Percentiles rank a stretch among this genome's conserved stretches.
phyloP scores from a whole-genome alignment of 2,329 filamentous ascomycete genomes.

The Paecilomyces variotii region DNA sequence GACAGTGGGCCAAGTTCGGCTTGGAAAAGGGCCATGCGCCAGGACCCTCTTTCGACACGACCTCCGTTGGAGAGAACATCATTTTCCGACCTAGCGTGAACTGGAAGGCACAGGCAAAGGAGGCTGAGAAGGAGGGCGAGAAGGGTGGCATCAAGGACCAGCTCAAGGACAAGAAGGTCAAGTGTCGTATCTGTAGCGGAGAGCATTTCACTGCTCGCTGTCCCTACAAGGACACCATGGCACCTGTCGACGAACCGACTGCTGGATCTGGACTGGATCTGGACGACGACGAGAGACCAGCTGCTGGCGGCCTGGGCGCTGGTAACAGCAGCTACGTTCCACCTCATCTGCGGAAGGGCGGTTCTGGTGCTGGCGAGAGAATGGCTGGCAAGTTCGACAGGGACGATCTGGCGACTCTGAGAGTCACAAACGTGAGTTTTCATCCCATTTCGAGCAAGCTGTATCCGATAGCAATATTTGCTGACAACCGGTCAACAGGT shows the following conservation, averaged over 20 bases:
- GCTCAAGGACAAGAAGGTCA: conserved; percentile 98
- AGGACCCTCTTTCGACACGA: conserved; percentile 83
- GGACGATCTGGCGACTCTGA: conserved; percentile 90
- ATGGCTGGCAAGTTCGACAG: conserved; percentile 93
- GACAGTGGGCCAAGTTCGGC: conserved; percentile 89
- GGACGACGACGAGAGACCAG: conserved; percentile 35
- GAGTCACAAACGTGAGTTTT: conserved; percentile 86
- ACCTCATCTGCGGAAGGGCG: conserved; percentile 73
- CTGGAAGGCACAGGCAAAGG: conserved; percentile 86
- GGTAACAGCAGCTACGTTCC: conserved; percentile 86
- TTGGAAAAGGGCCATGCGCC: conserved; percentile 73
- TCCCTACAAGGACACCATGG: conserved; percentile 99
- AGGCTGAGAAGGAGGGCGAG: conserved; percentile 46
- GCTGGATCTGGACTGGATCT: conserved; percentile 36
- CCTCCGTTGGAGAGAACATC: conserved; percentile 94
- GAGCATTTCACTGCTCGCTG: conserved; percentile 99
- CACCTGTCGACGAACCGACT: conserved; percentile 48
- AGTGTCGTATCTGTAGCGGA: conserved; percentile 97
- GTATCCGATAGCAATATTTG: background rate
- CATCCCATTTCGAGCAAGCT: background rate
- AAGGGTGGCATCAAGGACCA: conserved; percentile 58
- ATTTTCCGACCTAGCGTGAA: conserved; percentile 87
- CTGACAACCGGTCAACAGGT: conserved; percentile 50
- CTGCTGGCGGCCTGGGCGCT: conserved; percentile 51
- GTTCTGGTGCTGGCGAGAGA: conserved; percentile 57